Conservation (phyloP, 2,329 filamentous ascomycete genomes). For the Dothistroma septosporum region DNA sequence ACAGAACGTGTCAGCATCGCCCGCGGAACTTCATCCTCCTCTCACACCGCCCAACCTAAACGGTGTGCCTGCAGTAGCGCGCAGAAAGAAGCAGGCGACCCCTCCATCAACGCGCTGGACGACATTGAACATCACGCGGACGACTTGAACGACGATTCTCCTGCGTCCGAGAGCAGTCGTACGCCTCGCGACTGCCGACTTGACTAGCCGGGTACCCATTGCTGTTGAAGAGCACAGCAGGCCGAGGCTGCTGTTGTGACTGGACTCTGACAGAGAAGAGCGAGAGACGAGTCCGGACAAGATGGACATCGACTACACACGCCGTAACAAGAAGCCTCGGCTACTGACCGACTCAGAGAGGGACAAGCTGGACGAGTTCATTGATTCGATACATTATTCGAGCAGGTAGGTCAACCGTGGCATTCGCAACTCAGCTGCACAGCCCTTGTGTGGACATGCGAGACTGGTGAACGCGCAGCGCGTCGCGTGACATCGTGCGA, state of each 20-base stretch:
- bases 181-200: background rate
- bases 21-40: background rate
- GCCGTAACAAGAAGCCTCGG: slow-evolving; percentile 83
- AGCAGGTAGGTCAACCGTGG: slow-evolving; percentile 60
- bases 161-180: background rate
- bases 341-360: slow-evolving; percentile 76
- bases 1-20: background rate
- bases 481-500: background rate
- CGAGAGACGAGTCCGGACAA: slow-evolving; percentile 11
- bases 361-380: slow-evolving; percentile 80
- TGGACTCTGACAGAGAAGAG: background rate
- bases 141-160: background rate
- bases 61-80: slow-evolving; percentile 1
- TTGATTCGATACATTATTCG: slow-evolving; percentile 94
- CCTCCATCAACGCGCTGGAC: background rate
- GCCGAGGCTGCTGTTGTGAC: background rate
- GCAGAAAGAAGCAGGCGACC: background rate
- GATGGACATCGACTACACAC: slow-evolving; percentile 70
- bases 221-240: background rate
- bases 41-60: background rate
- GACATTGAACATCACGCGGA: background rate
- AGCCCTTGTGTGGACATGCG: background rate
- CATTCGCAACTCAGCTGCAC: background rate
- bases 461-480: background rate
- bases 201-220: background rate